Percentiles rank a stretch among this genome's conserved stretches.
Evolutionary conservation across 164 flowering plant genomes (phyloP).

Genomic region (Nymphaea thermarum): DNA sequence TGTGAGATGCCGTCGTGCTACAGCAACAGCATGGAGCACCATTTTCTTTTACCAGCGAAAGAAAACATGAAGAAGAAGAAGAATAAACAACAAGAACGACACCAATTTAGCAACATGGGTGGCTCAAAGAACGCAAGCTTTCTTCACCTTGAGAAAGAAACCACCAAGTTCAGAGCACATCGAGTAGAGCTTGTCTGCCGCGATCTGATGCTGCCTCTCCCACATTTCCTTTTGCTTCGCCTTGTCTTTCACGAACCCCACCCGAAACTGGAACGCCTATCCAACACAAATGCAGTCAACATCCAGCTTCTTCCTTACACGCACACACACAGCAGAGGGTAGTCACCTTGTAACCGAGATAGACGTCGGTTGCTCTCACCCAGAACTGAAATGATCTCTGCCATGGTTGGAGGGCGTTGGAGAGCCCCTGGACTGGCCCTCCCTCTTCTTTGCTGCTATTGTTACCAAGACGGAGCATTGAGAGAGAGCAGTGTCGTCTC

Average conservation of each 20-base stretch:
- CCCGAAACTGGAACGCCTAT: conserved; percentile 67
- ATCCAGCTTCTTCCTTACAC: not conserved
- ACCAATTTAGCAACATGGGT: too few relatives aligned
- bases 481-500: too few relatives aligned
- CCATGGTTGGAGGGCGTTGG: conserved; percentile 46
- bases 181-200: conserved; percentile 78
- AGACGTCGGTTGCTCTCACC: conserved; percentile 75
- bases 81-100: too few relatives aligned
- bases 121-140: too few relatives aligned
- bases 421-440: conserved; percentile 7
- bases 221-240: conserved; percentile 80
- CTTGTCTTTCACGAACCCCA: conserved; percentile 64
- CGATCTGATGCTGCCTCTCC: conserved; percentile 89
- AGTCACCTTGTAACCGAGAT: conserved; percentile 81
- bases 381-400: conserved; percentile 89
- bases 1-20: not conserved
- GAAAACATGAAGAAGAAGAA: too few relatives aligned
- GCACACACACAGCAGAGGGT: not conserved
- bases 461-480: too few relatives aligned
- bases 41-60: not conserved
- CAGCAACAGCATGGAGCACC: not conserved
- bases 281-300: not conserved
- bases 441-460: not conserved
- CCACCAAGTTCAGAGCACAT: conserved; percentile 94
- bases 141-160: conserved; percentile 81